phyloP scores from a whole-genome alignment of 345 rosid species.

The Hirschfeldia incana region DNA sequence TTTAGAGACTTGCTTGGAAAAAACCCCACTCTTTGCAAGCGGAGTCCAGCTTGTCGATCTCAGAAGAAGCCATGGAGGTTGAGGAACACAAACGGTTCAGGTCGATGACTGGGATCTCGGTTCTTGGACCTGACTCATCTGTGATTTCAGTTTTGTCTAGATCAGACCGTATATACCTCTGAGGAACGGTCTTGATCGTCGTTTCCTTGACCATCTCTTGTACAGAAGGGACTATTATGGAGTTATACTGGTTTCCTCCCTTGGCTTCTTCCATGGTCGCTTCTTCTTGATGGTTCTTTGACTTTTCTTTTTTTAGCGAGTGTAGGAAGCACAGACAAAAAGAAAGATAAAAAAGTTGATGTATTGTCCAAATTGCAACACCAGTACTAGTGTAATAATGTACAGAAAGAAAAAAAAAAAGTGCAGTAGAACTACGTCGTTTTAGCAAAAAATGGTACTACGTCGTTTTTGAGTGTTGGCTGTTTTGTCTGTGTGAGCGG shows the following conservation, averaged over 20 bases:
- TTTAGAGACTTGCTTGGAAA: constrained; percentile 15
- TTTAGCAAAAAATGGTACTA: too few species aligned
- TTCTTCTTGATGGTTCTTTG: neutral
- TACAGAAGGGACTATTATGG: constrained; percentile 24
- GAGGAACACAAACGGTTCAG: constrained; percentile 16
- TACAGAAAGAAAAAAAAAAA: neutral
- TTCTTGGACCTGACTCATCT: neutral
- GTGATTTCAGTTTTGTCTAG: constrained; percentile 8
- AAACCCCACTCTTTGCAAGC: constrained; percentile 74
- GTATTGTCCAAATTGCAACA: too few species aligned
- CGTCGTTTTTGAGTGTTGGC: neutral
- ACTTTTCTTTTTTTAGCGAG: neutral
- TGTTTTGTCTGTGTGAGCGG: neutral
- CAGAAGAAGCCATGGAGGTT: constrained; percentile 17
- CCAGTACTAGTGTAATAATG: too few species aligned
- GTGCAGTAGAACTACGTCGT: neutral
- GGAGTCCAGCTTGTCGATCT: constrained; percentile 41
- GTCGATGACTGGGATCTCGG: constrained; percentile 23
- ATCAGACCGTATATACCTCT: constrained; percentile 13
- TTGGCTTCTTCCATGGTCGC: constrained; percentile 14
- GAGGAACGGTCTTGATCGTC: constrained; percentile 16
- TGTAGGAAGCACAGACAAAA: neutral
- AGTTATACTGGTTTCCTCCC: constrained; percentile 2
- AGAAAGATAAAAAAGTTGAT: neutral
- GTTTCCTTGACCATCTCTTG: constrained; percentile 32